Evolutionary conservation across 805 yeast species (phyloP).

Genomic region (Kodamaea hsintzibuensis): DNA sequence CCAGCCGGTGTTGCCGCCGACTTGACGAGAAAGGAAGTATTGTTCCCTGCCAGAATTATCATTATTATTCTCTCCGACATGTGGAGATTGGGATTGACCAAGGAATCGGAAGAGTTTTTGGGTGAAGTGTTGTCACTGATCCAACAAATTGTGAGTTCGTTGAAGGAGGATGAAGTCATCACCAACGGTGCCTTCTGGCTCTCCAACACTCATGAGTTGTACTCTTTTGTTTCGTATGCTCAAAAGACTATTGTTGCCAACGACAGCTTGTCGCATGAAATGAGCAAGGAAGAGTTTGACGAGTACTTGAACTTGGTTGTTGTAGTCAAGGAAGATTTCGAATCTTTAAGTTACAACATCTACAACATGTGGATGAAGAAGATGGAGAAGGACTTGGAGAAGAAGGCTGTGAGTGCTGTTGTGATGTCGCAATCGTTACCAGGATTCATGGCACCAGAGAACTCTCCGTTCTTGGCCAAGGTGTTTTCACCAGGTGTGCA

Average conservation of each 20-base stretch:
- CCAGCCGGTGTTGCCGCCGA: conserved; percentile 82
- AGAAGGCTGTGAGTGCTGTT: conserved; percentile 92
- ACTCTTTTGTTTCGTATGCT: conserved; percentile 92
- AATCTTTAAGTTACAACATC: conserved; percentile 87
- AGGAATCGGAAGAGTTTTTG: conserved; percentile 85
- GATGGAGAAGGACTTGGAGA: conserved; percentile 85
- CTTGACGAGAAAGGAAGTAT: conserved; percentile 82
- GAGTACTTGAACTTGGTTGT: conserved; percentile 88
- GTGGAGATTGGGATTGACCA: conserved; percentile 96
- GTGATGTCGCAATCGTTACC: conserved; percentile 93
- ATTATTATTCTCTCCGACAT: conserved; percentile 90
- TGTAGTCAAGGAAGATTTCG: conserved; percentile 91
- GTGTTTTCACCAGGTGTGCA: conserved; percentile 71
- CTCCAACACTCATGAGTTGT: conserved; percentile 92
- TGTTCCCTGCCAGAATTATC: conserved; percentile 94
- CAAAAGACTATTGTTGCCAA: conserved; percentile 88
- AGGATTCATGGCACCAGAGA: conserved; percentile 88
- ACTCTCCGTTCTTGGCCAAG: conserved; percentile 77
- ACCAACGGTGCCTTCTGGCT: conserved; percentile 97
- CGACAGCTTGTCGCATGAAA: conserved; percentile 73
- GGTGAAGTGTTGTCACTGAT: conserved; percentile 87
- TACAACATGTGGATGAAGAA: conserved; percentile 97
- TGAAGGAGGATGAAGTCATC: conserved; percentile 83
- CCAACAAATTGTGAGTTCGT: conserved; percentile 76
- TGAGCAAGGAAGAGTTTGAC: conserved; percentile 87